Base-by-base conservation (phyloP, 805 yeast genomes). In the Spencermartinsiella europaea region DNA sequence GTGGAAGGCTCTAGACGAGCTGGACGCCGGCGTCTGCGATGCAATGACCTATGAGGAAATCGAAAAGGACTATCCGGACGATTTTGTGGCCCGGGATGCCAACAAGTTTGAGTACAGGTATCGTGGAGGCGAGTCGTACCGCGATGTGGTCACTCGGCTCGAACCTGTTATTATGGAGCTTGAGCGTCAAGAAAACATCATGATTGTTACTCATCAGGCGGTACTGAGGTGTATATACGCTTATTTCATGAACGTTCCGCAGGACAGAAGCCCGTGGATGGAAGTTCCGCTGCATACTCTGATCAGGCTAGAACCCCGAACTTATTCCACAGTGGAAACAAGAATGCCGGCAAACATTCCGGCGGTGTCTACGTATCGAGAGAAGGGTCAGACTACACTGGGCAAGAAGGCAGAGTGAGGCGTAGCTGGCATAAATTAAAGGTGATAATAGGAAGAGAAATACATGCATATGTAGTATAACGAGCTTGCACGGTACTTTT, bases 101-200 rank as follows among this genome's bases (percentile, higher is more conserved):
- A 85, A 93, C 70, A 93, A 93, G 69, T 93, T 85, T 63, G 96
- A 88, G 55, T 93, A 93, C 67, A 76, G 99, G 45, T 93, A 93
- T 66, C 78, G 96, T 37, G 98, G 98, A 8, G 99, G 99, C 38
- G 99, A 93, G 67, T 85, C 95, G 3, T 93, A 93, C 66, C 77
- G 96, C 48, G 99, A 93, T 59, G 95, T 93, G 35, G 96, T 91
- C 38, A 84, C 90, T 37, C 74, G 99, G 47, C 73, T 93, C 47
- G 99, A 93, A 64, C 99, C 99, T 3, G 89, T 93, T 55, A 93
- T 93, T 51, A 93, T 93, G 99, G 99, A 93, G 66, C 75, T 93
- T 54, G 99, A 93, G 68, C 81, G 97, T 50, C 98, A 91, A 67
- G 98, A 93, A 59, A 90, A 93, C 64, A 89, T 93, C 42, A 73